These are phyloP conservation scores for Metschnikowia corniflorae DNA, from an alignment of 805 yeast species.

Conservation along the genomic window DNA sequence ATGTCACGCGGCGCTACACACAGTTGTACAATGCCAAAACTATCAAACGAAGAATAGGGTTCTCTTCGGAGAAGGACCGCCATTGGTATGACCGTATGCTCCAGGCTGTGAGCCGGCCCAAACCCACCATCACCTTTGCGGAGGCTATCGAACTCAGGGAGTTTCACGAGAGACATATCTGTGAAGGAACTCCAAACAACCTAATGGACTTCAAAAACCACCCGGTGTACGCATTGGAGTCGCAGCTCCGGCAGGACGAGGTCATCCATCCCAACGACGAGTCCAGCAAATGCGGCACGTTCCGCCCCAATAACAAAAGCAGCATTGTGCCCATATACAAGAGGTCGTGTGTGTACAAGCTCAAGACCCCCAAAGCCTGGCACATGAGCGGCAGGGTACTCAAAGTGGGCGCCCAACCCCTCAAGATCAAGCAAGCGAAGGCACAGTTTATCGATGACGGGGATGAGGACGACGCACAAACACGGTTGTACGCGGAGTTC, in stretches of 20 bases:
- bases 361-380: slow-evolving; percentile 83
- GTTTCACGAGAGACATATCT: slow-evolving; percentile 55
- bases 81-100: slow-evolving; percentile 59
- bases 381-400: slow-evolving; percentile 73
- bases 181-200: slow-evolving; percentile 86
- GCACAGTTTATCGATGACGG: slow-evolving; percentile 33
- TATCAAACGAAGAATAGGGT: slow-evolving; percentile 65
- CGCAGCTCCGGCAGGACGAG: slow-evolving; percentile 70
- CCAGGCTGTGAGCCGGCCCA: slow-evolving; percentile 25
- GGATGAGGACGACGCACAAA: slow-evolving; percentile 48
- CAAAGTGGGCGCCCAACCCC: slow-evolving; percentile 65
- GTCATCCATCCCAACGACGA: slow-evolving; percentile 62
- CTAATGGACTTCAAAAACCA: slow-evolving; percentile 81
- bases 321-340: slow-evolving; percentile 59
- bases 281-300: slow-evolving; percentile 59
- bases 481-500: slow-evolving; percentile 66
- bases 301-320: slow-evolving; percentile 36
- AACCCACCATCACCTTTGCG: slow-evolving; percentile 24
- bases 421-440: slow-evolving; percentile 32
- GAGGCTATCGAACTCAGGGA: slow-evolving; percentile 60
- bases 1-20: slow-evolving; percentile 83
- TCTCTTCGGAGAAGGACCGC: slow-evolving; percentile 49
- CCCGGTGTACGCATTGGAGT: slow-evolving; percentile 78
- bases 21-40: slow-evolving; percentile 68
- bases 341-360: slow-evolving; percentile 56